A percentile compares a stretch with the other conserved stretches of the same genome.
These are phyloP conservation scores for Gaeumannomyces tritici DNA, from an alignment of 2,329 filamentous ascomycete species.

Conservation along the genomic window DNA sequence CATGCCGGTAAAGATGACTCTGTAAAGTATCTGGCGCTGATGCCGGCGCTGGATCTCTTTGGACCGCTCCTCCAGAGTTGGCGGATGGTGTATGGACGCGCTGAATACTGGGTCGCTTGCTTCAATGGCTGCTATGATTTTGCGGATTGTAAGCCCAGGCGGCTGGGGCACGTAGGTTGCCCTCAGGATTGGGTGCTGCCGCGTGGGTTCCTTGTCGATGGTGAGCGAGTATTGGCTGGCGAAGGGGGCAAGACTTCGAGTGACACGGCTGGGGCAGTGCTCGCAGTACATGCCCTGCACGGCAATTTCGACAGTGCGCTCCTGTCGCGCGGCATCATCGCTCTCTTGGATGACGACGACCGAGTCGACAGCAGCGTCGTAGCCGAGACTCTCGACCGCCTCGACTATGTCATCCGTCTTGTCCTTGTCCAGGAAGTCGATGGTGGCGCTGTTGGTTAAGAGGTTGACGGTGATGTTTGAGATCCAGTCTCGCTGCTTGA, in stretches of 20 bases:
- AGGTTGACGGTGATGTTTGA: slow-evolving; percentile 52
- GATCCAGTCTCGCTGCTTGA: slow-evolving; percentile 50
- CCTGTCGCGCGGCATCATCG: slow-evolving; percentile 15
- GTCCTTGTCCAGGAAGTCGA: slow-evolving; percentile 41
- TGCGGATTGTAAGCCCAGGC: slow-evolving; percentile 64
- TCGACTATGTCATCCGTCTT: slow-evolving; percentile 40
- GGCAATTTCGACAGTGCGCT: slow-evolving; percentile 52
- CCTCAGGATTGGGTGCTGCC: slow-evolving; percentile 56
- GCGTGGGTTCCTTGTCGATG: slow-evolving; percentile 44
- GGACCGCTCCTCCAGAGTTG: slow-evolving; percentile 75
- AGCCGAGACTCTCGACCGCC: slow-evolving; percentile 53
- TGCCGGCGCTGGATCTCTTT: slow-evolving; percentile 62
- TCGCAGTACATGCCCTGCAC: slow-evolving; percentile 68
- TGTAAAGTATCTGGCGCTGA: slow-evolving; percentile 55
- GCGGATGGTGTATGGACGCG: slow-evolving; percentile 66
- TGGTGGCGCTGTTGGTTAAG: slow-evolving; percentile 54
- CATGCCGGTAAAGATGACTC: slow-evolving; percentile 60
- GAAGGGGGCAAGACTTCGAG: slow-evolving; percentile 43
- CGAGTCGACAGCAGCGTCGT: slow-evolving; percentile 50
- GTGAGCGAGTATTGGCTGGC: slow-evolving; percentile 32
- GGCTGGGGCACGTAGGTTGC: slow-evolving; percentile 60
- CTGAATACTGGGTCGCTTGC: slow-evolving; percentile 55
- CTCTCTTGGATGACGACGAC: slow-evolving; percentile 27
- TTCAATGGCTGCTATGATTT: slow-evolving; percentile 60
- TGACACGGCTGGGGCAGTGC: slow-evolving; percentile 55